These are phyloP conservation scores for Balamuthia mandrillaris DNA, from an alignment of 208 protist species.

Conservation along the genomic window DNA sequence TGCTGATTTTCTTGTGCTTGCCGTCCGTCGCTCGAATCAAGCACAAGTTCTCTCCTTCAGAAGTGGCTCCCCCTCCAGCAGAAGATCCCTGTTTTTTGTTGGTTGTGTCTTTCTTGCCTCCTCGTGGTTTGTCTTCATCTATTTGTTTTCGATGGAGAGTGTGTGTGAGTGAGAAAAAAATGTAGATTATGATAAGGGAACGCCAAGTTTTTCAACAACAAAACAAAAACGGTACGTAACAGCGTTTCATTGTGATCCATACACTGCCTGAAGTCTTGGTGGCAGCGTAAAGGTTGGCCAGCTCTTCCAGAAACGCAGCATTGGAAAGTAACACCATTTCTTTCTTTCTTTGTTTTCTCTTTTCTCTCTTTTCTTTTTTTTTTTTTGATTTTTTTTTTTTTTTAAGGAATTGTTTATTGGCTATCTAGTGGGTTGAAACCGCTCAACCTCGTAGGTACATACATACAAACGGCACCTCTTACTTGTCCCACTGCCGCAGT, in stretches of 20 bases:
- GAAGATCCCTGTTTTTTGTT: background rate
- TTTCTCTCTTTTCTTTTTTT: background rate
- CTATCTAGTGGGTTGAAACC: too few relatives aligned
- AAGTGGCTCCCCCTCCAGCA: too few relatives aligned
- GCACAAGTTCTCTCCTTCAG: background rate
- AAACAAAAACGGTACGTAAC: background rate
- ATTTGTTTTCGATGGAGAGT: too few relatives aligned
- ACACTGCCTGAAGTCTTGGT: conserved; percentile 14
- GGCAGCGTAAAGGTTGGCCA: background rate
- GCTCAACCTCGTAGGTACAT: too few relatives aligned
- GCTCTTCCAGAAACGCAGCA: background rate
- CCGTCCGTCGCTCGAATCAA: background rate
- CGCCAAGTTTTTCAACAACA: too few relatives aligned
- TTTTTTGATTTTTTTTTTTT: too few relatives aligned
- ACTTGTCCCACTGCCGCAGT: too few relatives aligned
- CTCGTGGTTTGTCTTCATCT: too few relatives aligned
- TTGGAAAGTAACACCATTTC: conserved; percentile 19
- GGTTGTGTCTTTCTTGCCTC: background rate
- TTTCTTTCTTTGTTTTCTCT: background rate
- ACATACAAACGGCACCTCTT: too few relatives aligned
- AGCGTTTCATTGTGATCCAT: conserved; percentile 9
- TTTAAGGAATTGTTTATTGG: too few relatives aligned
- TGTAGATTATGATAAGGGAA: too few relatives aligned
- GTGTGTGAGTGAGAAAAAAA: too few relatives aligned
- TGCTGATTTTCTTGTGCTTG: background rate